Base-by-base conservation (phyloP, 1,284 basidiomycete species). In the Xerocomus amazonicus region DNA sequence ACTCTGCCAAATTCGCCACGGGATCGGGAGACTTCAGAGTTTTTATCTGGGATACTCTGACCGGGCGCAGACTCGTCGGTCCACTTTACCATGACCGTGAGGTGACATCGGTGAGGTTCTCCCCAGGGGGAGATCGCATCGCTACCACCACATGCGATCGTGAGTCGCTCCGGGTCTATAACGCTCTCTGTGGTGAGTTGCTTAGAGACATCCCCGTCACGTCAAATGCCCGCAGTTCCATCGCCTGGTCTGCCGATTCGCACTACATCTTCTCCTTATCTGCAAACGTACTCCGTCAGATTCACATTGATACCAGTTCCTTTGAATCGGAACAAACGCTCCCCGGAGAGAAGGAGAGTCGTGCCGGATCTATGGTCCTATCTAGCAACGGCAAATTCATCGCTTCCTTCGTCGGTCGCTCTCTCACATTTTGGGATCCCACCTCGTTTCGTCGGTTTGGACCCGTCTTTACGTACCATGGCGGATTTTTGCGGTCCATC, bases 1-100 rank as follows among this genome's bases (percentile, higher is more conserved):
- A 49, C n/a, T 49, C 47, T 12, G 44, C 28, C 29, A 37, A 12
- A 17, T 31, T 49, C n/a, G 41, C 31, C 16, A 44, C 41, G 14
- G 47, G 41, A 31, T 38, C 41, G n/a, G 7, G 14, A n/a, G 42
- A 33, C 19, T n/a, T 7, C 2, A 27, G 10, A 1, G 28, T 19
- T 19, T 16, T n/a, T 6, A 26, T 48, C 6, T 48, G 41, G 47
- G 32, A 44, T 4, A 27, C 38, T 16, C 9, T 16, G 43, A 50
- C 35, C 1, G 48, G 43, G 2, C 23, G 5, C n/a, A 14, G 31
- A 26, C 34, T 40, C 27, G 32, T 45, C 8, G 26, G 38, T 16
- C 48, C 48, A 13, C 31, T 49, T 28, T 3, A 29, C 14, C 43
- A 45, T 32, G 12, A 19, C 14, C 16, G 34, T 10, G 17, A n/a